These are phyloP conservation scores for Stephanodiscus minutulus DNA, from an alignment of 108 stramenopile genomes.

Conservation along the genomic window DNA sequence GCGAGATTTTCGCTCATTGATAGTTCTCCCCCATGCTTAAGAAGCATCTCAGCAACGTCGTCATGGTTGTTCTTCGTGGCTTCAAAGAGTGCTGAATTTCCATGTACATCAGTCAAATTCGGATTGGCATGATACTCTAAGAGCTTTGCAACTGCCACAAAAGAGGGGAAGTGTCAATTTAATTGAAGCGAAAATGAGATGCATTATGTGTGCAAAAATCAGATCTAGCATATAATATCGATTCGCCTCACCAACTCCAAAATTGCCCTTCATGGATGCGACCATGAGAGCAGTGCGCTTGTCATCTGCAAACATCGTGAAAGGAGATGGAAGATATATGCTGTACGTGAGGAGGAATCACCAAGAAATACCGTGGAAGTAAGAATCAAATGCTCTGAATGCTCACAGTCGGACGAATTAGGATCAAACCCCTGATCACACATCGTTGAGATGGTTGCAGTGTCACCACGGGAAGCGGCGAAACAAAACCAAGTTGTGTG, in stretches of 20 bases:
- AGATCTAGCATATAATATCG: slow-evolving; percentile 53
- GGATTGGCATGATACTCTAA: slow-evolving; percentile 60
- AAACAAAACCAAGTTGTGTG: slow-evolving; percentile 68
- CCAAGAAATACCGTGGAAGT: neutral
- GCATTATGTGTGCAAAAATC: slow-evolving; percentile 56
- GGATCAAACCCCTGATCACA: slow-evolving; percentile 75
- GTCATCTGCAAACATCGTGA: slow-evolving; percentile 35
- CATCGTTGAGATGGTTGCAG: slow-evolving; percentile 61
- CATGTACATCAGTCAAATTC: slow-evolving; percentile 67
- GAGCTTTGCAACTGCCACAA: slow-evolving; percentile 52
- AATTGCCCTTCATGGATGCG: slow-evolving; percentile 70
- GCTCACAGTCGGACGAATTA: slow-evolving; percentile 54
- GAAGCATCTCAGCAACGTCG: slow-evolving; percentile 40
- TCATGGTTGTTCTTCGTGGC: slow-evolving; percentile 69
- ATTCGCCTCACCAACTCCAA: slow-evolving; percentile 50
- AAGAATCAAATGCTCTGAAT: too few relatives aligned
- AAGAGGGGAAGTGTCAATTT: neutral
- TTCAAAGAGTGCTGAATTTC: slow-evolving; percentile 60
- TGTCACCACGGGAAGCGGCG: slow-evolving; percentile 70
- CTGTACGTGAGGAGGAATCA: neutral
- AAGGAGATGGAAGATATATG: neutral
- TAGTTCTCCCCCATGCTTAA: slow-evolving; percentile 43
- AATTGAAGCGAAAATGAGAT: neutral
- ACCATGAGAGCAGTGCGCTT: slow-evolving; percentile 74
- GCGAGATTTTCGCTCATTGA: slow-evolving; percentile 48